A percentile compares a stretch with the other conserved stretches of the same genome.
Evolutionary conservation across 805 yeast genomes (phyloP).

Genomic region (Cyberlindnera xishuangbannaensis): DNA sequence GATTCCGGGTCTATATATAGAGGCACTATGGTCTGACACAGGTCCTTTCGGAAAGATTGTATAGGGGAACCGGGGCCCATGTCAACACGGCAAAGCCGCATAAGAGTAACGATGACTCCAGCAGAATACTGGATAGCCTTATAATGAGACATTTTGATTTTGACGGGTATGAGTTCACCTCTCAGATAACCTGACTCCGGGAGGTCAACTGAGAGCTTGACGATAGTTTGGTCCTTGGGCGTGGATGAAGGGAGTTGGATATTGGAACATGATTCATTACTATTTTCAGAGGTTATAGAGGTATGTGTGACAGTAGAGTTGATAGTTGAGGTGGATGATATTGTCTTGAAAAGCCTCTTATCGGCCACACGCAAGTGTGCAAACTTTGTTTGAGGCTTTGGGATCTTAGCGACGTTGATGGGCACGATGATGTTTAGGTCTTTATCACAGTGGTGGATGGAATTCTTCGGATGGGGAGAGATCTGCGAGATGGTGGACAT

Average conservation of each 20-base stretch:
- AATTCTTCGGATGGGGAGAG: conserved; percentile 19
- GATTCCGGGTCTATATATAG: conserved; percentile 69
- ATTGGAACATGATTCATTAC: conserved; percentile 15
- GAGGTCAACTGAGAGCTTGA: conserved; percentile 38
- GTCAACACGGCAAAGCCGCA: conserved; percentile 70
- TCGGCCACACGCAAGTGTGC: conserved; percentile 55
- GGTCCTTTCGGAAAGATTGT: conserved; percentile 71
- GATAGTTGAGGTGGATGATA: conserved; percentile 37
- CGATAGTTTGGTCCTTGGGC: conserved; percentile 16
- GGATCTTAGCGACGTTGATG: conserved; percentile 61
- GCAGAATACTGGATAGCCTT: conserved; percentile 62
- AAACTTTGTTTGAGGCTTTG: conserved; percentile 60
- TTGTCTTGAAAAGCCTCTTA: conserved; percentile 32
- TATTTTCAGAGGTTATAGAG: conserved; percentile 17
- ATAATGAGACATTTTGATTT: conserved; percentile 60
- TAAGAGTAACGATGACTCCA: conserved; percentile 74
- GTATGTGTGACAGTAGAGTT: conserved; percentile 26
- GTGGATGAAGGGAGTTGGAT: conserved; percentile 1
- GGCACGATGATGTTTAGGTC: conserved; percentile 62
- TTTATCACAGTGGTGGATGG: conserved; percentile 46
- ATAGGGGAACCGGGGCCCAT: conserved; percentile 47
- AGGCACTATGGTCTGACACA: conserved; percentile 73
- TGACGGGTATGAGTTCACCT: conserved; percentile 76
- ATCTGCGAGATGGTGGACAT: conserved; percentile 14
- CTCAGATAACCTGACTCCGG: conserved; percentile 67